Percentiles rank a stretch among this genome's conserved stretches.
Conservation (phyloP, 108 stramenopile genomes). For the Fragilaria crotonensis region DNA sequence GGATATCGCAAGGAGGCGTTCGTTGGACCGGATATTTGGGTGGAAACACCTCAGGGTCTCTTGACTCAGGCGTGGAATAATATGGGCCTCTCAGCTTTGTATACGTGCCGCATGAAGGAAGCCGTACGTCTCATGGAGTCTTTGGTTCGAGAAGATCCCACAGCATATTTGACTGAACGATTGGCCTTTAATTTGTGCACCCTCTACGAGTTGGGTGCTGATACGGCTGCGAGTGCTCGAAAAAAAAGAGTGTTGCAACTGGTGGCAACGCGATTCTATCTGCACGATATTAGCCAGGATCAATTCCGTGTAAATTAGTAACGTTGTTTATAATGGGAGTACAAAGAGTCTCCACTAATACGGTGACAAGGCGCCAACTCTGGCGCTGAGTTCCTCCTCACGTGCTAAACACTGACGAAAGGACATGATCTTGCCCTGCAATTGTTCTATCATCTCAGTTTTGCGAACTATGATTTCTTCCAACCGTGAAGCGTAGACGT, state of each 20-base stretch:
- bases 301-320: conserved; percentile 49
- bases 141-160: conserved; percentile 73
- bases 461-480: conserved; percentile 87
- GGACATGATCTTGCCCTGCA: conserved; percentile 52
- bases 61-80: conserved; percentile 60
- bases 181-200: conserved; percentile 91
- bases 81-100: conserved; percentile 64
- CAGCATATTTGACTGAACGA: conserved; percentile 64
- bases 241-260: conserved; percentile 75
- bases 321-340: too few species aligned
- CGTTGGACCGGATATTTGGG: conserved; percentile 16
- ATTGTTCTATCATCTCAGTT: conserved; percentile 43
- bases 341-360: too few species aligned
- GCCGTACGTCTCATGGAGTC: conserved; percentile 65
- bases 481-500: conserved; percentile 63
- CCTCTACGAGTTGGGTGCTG: conserved; percentile 83
- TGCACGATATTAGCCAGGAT: conserved; percentile 85
- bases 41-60: neutral
- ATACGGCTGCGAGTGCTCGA: conserved; percentile 52
- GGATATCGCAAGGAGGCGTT: conserved; percentile 18
- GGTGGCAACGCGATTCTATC: conserved; percentile 76
- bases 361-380: conserved; percentile 9
- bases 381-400: conserved; percentile 28
- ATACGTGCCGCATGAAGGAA: conserved; percentile 57
- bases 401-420: conserved; percentile 37